phyloP scores from a whole-genome alignment of 345 rosid species.

The Raphanus sativus region DNA sequence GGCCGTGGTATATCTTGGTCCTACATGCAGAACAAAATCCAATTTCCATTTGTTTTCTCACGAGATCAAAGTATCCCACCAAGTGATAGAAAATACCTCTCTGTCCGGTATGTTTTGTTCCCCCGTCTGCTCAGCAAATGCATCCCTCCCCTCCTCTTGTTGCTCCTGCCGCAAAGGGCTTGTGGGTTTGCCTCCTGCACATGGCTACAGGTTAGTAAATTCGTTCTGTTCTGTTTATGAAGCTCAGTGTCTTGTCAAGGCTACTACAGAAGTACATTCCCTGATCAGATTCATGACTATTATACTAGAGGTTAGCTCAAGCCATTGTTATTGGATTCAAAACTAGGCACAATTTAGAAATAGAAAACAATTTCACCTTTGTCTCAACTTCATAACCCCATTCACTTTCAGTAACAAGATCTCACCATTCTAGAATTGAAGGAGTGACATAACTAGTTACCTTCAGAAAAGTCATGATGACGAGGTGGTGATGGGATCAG shows the following conservation, averaged over 20 bases:
- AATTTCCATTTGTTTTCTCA: background rate
- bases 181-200: constrained; percentile 49
- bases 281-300: constrained; percentile 9
- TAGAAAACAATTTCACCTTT: background rate
- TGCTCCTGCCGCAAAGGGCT: constrained; percentile 37
- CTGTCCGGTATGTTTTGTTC: constrained; percentile 41
- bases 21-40: constrained; percentile 45
- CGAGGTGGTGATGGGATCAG: constrained; percentile 55
- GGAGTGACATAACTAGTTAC: constrained; percentile 40
- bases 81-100: constrained; percentile 46
- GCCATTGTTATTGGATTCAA: constrained; percentile 15
- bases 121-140: constrained; percentile 27
- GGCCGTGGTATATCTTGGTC: constrained; percentile 44
- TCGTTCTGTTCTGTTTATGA: constrained; percentile 10
- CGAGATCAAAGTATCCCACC: background rate
- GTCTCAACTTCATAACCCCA: constrained; percentile 11
- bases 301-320: constrained; percentile 16
- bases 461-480: constrained; percentile 48
- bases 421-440: background rate
- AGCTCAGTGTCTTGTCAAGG: constrained; percentile 23
- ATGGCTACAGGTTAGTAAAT: constrained; percentile 29
- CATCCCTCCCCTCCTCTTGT: constrained; percentile 20
- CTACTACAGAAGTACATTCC: constrained; percentile 14
- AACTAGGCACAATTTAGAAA: background rate
- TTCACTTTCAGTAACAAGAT: constrained; percentile 18